Evolutionary conservation across 2,329 filamentous ascomycete species (phyloP).

Genomic region (Talaromyces pinophilus): DNA sequence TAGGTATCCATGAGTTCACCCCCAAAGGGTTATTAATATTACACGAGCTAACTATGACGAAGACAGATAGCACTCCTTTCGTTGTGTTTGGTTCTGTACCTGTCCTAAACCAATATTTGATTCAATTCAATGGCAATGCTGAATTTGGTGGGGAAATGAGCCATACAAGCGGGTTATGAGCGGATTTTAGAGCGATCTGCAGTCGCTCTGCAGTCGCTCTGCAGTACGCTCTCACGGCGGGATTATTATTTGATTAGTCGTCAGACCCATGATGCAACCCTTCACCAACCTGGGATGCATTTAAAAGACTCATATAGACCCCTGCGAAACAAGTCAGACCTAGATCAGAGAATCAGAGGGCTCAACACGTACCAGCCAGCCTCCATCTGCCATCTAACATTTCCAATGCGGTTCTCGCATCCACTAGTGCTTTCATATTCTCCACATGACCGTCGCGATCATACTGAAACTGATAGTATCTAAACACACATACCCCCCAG

Average conservation of each 20-base stretch:
- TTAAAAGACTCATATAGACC: background rate
- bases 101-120: background rate
- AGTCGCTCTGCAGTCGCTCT: background rate
- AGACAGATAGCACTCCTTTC: background rate
- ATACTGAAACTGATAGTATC: background rate
- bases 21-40: background rate
- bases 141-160: background rate
- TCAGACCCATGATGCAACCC: background rate
- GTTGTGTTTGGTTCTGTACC: background rate
- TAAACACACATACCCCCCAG: background rate
- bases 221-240: background rate
- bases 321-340: background rate
- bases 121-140: background rate
- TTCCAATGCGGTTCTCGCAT: background rate
- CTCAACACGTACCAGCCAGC: background rate
- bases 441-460: background rate
- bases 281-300: background rate
- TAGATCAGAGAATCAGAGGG: background rate
- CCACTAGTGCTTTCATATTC: background rate
- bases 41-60: background rate
- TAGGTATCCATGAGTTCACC: background rate
- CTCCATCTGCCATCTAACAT: background rate
- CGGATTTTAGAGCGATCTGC: background rate
- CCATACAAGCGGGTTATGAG: slow-evolving; percentile 1
- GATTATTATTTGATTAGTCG: background rate